Evolutionary conservation across 345 rosid genomes (phyloP).

Genomic region (Arabidopsis suecica): DNA sequence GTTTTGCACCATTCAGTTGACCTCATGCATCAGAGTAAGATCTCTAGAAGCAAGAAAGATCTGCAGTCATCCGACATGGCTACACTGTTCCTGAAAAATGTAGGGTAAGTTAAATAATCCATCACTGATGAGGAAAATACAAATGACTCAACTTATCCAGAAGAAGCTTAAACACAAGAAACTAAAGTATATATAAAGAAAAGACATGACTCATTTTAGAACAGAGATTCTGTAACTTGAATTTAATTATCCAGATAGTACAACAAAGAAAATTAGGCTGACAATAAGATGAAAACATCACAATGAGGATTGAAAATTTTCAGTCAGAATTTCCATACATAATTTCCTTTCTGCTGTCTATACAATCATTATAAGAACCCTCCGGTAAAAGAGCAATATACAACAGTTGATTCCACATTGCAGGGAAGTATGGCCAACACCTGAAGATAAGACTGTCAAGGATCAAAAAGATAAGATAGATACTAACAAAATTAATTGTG

Average conservation of each 20-base stretch:
- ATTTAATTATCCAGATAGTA: constrained; percentile 27
- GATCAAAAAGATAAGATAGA: constrained; percentile 14
- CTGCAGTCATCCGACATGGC: constrained; percentile 41
- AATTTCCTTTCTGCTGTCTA: constrained; percentile 35
- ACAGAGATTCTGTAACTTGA: background rate
- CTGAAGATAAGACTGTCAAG: constrained; percentile 40
- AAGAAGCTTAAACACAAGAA: constrained; percentile 22
- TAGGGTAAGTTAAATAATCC: constrained; percentile 51
- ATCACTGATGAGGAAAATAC: background rate
- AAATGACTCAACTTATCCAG: constrained; percentile 16
- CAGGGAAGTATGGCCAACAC: constrained; percentile 44
- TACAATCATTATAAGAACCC: constrained; percentile 38
- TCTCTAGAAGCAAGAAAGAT: constrained; percentile 48
- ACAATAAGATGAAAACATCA: constrained; percentile 7
- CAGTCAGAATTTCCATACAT: constrained; percentile 36
- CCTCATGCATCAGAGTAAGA: constrained; percentile 48
- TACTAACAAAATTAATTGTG: constrained; percentile 46
- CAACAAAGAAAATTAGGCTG: constrained; percentile 9
- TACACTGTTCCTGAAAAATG: constrained; percentile 63
- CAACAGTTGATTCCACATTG: constrained; percentile 38
- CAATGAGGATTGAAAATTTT: background rate
- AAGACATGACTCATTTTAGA: constrained; percentile 2
- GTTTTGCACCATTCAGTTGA: constrained; percentile 39
- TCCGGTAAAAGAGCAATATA: constrained; percentile 31
- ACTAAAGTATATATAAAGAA: background rate